phyloP scores from a whole-genome alignment of 2,329 filamentous ascomycete genomes.

The Cladophialophora immunda region DNA sequence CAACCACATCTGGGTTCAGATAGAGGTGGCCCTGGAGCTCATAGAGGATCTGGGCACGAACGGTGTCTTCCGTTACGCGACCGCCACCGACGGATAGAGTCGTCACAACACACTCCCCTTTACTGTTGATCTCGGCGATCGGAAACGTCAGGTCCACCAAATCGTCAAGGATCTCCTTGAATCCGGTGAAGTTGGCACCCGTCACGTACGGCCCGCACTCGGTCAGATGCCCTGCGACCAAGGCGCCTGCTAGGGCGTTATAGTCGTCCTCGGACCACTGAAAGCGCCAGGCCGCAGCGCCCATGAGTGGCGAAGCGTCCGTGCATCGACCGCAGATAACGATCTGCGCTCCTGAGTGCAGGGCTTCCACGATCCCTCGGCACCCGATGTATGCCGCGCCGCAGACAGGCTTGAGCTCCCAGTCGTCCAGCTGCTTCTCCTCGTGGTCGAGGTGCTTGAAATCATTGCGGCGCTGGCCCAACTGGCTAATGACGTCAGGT shows the following conservation, averaged over 20 bases:
- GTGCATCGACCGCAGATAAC: constrained; percentile 46
- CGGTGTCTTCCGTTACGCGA: constrained; percentile 47
- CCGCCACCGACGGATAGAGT: constrained; percentile 56
- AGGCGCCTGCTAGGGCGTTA: constrained; percentile 34
- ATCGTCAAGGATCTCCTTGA: constrained; percentile 54
- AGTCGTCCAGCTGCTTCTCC: constrained; percentile 9
- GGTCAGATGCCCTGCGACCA: constrained; percentile 47
- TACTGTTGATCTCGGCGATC: constrained; percentile 57
- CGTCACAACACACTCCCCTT: constrained; percentile 57
- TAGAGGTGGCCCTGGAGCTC: constrained; percentile 60
- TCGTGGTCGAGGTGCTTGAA: constrained; percentile 16
- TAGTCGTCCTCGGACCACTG: constrained; percentile 29
- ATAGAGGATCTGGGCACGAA: constrained; percentile 58
- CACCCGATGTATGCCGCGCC: constrained; percentile 59
- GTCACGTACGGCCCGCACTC: constrained; percentile 43
- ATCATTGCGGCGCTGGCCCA: constrained; percentile 36
- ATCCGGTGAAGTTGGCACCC: constrained; percentile 35
- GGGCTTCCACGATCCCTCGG: constrained; percentile 47
- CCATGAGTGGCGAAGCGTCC: constrained; percentile 42
- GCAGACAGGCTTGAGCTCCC: constrained; percentile 20
- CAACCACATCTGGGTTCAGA: constrained; percentile 57
- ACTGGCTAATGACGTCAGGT: constrained; percentile 4
- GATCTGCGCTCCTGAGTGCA: constrained; percentile 44
- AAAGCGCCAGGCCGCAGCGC: constrained; percentile 37
- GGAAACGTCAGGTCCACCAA: constrained; percentile 49